phyloP scores from a whole-genome alignment of 225 moss, liverwort and hornwort species.

The Sphagnum contortum region DNA sequence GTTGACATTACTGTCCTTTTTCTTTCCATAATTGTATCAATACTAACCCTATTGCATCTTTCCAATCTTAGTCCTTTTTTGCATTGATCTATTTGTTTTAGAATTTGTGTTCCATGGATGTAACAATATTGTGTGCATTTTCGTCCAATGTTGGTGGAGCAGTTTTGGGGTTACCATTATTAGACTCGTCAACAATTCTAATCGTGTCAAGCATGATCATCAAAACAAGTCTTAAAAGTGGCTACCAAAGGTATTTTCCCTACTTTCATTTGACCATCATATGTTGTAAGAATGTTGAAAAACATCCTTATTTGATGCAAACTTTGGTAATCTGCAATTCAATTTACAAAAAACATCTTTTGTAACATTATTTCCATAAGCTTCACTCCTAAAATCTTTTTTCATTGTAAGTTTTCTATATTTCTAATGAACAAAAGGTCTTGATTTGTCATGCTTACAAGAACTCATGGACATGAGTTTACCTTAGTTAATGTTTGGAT shows the following conservation, averaged over 20 bases:
- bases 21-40: too few relatives aligned
- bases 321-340: too few relatives aligned
- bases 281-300: too few relatives aligned
- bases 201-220: slow-evolving; percentile 90
- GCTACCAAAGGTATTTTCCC: slow-evolving; percentile 65
- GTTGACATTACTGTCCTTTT: too few relatives aligned
- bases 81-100: too few relatives aligned
- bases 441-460: slow-evolving; percentile 48
- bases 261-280: too few relatives aligned
- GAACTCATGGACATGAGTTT: slow-evolving; percentile 86
- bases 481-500: slow-evolving; percentile 60
- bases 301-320: too few relatives aligned
- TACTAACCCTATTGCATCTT: too few relatives aligned
- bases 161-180: slow-evolving; percentile 61
- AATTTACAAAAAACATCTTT: too few relatives aligned
- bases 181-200: slow-evolving; percentile 85
- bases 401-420: background rate
- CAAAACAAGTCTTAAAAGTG: slow-evolving; percentile 76
- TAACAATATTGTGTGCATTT: too few relatives aligned
- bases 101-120: too few relatives aligned
- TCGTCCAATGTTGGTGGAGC: slow-evolving; percentile 35
- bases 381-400: background rate
- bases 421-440: background rate
- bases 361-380: background rate
- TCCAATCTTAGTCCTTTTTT: too few relatives aligned